Conservation (phyloP, 352 stramenopile species). For the Globisporangium middletonii region DNA sequence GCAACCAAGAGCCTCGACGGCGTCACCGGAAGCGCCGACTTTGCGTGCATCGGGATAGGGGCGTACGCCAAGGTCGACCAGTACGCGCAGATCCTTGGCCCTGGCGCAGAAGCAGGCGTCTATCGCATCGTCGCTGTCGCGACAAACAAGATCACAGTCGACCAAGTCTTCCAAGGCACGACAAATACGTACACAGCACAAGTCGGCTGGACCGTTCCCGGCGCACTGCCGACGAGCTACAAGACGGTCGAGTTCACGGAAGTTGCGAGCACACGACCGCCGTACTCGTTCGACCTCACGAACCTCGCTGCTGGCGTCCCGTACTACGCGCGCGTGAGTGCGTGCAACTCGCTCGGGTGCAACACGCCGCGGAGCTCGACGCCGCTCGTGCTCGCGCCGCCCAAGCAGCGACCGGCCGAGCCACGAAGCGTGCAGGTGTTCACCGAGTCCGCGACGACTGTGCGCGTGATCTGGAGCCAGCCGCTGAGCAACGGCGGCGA, state of each 20-base stretch:
- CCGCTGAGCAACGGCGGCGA: conserved; percentile 90
- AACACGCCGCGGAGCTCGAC: conserved; percentile 71
- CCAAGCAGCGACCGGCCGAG: conserved; percentile 81
- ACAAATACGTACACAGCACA: conserved; percentile 29
- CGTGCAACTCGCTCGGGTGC: conserved; percentile 88
- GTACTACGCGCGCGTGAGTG: conserved; percentile 88
- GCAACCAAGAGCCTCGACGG: conserved; percentile 24
- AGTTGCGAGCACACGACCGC: neutral
- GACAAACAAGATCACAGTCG: conserved; percentile 49
- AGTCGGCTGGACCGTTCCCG: conserved; percentile 64
- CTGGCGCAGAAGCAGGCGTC: conserved; percentile 26
- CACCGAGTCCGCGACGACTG: conserved; percentile 58
- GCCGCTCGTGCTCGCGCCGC: conserved; percentile 63
- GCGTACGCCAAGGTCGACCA: conserved; percentile 36
- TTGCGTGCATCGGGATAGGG: conserved; percentile 35
- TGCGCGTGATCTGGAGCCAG: conserved; percentile 87
- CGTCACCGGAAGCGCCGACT: conserved; percentile 20
- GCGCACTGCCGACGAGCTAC: conserved; percentile 44
- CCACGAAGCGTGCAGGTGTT: conserved; percentile 78
- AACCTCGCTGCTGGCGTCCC: conserved; percentile 61
- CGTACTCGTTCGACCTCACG: conserved; percentile 48
- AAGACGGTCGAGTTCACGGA: conserved; percentile 28
- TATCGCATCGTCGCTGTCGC: conserved; percentile 42
- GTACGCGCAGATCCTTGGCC: conserved; percentile 42
- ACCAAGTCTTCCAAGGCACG: conserved; percentile 28